A percentile compares a stretch with the other conserved stretches of the same genome.
These are phyloP conservation scores for Calonectria ilicicola DNA, from an alignment of 2,329 filamentous ascomycete genomes.

Conservation along the genomic window DNA sequence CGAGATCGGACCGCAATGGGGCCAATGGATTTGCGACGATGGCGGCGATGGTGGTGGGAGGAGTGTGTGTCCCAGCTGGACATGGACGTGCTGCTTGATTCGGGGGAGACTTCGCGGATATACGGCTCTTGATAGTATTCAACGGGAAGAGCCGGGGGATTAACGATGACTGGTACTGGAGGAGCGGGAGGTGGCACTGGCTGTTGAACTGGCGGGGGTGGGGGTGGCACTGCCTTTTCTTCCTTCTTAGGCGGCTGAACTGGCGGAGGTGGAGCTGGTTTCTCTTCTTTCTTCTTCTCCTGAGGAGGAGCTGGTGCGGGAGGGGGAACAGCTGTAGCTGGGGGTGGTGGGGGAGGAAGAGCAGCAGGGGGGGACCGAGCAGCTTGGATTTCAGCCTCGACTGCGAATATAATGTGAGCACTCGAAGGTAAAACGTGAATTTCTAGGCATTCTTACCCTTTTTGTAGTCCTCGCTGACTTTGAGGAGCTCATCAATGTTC, in stretches of 20 bases:
- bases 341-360: conserved; percentile 47
- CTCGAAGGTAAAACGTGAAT: neutral
- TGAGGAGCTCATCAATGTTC: conserved; percentile 91
- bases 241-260: neutral
- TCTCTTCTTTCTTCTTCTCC: conserved; percentile 8
- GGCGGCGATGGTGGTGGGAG: conserved; percentile 42
- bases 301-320: conserved; percentile 35
- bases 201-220: conserved; percentile 32
- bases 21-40: conserved; percentile 42
- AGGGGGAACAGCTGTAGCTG: conserved; percentile 15
- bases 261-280: conserved; percentile 26
- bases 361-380: conserved; percentile 40
- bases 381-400: conserved; percentile 31
- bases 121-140: conserved; percentile 61
- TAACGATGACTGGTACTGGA: conserved; percentile 47
- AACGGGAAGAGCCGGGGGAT: conserved; percentile 49
- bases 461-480: conserved; percentile 82
- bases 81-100: conserved; percentile 52
- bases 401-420: conserved; percentile 21
- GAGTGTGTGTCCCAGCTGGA: conserved; percentile 48
- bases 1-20: conserved; percentile 49
- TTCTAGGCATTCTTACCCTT: conserved; percentile 58
- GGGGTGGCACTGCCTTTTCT: conserved; percentile 1
- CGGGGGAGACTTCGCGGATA: conserved; percentile 63
- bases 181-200: conserved; percentile 33